A percentile compares a stretch with the other conserved stretches of the same genome.
These are phyloP conservation scores for Decorospora gaudefroyi DNA, from an alignment of 2,329 filamentous ascomycete species.

Conservation along the genomic window DNA sequence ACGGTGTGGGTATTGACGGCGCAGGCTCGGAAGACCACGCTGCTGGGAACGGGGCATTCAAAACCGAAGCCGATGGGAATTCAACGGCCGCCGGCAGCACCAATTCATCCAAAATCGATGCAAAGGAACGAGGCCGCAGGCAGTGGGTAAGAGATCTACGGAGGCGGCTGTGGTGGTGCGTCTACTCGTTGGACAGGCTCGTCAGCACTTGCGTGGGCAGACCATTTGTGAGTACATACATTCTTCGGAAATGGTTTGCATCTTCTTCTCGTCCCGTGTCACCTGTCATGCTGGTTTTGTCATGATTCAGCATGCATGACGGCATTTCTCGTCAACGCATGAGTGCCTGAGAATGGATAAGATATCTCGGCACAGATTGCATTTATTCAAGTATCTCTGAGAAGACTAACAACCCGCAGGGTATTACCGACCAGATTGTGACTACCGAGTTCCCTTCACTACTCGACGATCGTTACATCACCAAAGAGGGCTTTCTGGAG, in stretches of 20 bases:
- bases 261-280: not conserved
- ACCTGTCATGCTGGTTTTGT: not conserved
- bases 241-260: too few species aligned
- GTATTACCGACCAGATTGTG: slow-evolving; percentile 93
- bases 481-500: slow-evolving; percentile 71
- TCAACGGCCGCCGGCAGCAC: slow-evolving; percentile 23
- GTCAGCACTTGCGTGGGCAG: slow-evolving; percentile 92
- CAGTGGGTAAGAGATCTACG: slow-evolving; percentile 87
- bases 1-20: slow-evolving; percentile 69
- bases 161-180: slow-evolving; percentile 93
- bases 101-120: slow-evolving; percentile 50
- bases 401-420: slow-evolving; percentile 22
- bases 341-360: too few species aligned
- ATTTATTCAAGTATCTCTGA: not conserved
- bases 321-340: not conserved
- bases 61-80: slow-evolving; percentile 42
- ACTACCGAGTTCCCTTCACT: slow-evolving; percentile 93
- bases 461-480: slow-evolving; percentile 87
- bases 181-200: slow-evolving; percentile 91
- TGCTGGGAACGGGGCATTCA: slow-evolving; percentile 30
- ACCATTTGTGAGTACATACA: slow-evolving; percentile 65
- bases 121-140: slow-evolving; percentile 66
- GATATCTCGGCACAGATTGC: too few species aligned
- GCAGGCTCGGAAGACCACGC: slow-evolving; percentile 40
- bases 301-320: not conserved